Percentiles rank a stretch among this genome's conserved stretches.
Conservation (phyloP, 1,284 basidiomycete species). For the Trametes hirsuta region DNA sequence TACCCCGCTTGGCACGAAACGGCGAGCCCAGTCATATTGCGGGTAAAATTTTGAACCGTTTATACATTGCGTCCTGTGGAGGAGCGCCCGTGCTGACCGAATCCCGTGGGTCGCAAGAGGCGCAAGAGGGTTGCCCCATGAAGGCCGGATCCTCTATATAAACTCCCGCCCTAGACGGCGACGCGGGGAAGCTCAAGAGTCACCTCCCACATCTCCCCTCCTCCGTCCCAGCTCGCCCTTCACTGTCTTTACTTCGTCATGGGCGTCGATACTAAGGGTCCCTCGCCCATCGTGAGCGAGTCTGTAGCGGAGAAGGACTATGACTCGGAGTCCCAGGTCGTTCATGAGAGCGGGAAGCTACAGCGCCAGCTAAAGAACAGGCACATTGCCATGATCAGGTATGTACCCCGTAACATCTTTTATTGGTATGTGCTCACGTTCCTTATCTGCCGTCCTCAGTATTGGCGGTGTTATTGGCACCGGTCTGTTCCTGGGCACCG, state of each 20-base stretch:
- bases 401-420: neutral
- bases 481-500: constrained; percentile 70
- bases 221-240: constrained; percentile 3
- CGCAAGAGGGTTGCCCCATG: constrained; percentile 5
- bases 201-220: constrained; percentile 4
- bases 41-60: constrained; percentile 9
- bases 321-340: constrained; percentile 23
- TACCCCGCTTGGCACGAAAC: neutral
- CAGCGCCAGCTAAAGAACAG: constrained; percentile 43
- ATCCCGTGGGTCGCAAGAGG: neutral
- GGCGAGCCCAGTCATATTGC: constrained; percentile 5
- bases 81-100: neutral
- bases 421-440: neutral
- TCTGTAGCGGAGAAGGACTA: constrained; percentile 23
- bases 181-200: constrained; percentile 5
- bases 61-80: neutral
- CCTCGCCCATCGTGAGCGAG: constrained; percentile 18
- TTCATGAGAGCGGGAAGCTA: constrained; percentile 24
- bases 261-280: constrained; percentile 24
- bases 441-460: constrained; percentile 23
- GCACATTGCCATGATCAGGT: constrained; percentile 46
- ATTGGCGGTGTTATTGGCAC: constrained; percentile 71
- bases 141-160: constrained; percentile 13
- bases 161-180: neutral
- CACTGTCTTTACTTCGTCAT: constrained; percentile 13